phyloP scores from a whole-genome alignment of 345 rosid species.

The Kernera saxatilis region DNA sequence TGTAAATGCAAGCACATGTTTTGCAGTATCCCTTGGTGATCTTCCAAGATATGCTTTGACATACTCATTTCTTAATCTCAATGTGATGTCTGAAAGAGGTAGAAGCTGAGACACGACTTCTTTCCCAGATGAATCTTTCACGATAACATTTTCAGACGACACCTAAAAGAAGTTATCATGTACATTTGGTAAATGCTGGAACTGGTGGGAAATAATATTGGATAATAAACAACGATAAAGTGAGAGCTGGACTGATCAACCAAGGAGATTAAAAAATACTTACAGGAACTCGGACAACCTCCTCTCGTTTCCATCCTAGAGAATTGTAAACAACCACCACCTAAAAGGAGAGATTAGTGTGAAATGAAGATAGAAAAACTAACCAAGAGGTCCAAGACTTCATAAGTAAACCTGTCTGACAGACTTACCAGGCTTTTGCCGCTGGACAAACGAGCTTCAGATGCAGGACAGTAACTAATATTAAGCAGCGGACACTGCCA shows the following conservation, averaged over 20 bases:
- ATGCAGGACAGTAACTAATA: slow-evolving; percentile 88
- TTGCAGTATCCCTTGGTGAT: slow-evolving; percentile 41
- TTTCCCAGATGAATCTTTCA: slow-evolving; percentile 66
- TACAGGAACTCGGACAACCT: slow-evolving; percentile 75
- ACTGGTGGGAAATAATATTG: background rate
- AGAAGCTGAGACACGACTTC: slow-evolving; percentile 73
- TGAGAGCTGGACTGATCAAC: slow-evolving; percentile 1
- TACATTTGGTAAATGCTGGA: slow-evolving; percentile 1
- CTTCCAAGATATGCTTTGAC: slow-evolving; percentile 71
- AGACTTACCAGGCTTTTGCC: slow-evolving; percentile 70
- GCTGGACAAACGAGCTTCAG: slow-evolving; percentile 55
- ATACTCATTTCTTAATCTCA: slow-evolving; percentile 47
- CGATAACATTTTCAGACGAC: slow-evolving; percentile 44
- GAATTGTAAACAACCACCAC: slow-evolving; percentile 78
- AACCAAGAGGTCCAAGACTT: slow-evolving; percentile 13
- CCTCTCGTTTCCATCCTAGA: slow-evolving; percentile 84
- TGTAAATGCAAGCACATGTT: slow-evolving; percentile 78
- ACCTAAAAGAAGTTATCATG: slow-evolving; percentile 39
- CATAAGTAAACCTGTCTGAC: background rate
- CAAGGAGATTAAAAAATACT: slow-evolving; percentile 27
- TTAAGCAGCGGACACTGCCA: slow-evolving; percentile 90
- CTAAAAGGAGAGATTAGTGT: slow-evolving; percentile 34
- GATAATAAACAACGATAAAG: background rate
- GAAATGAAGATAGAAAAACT: slow-evolving; percentile 11
- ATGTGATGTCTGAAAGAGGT: slow-evolving; percentile 54